These are phyloP conservation scores for Vaccinium vitisidaea DNA, from an alignment of 148 eudicot species.

Conservation along the genomic window DNA sequence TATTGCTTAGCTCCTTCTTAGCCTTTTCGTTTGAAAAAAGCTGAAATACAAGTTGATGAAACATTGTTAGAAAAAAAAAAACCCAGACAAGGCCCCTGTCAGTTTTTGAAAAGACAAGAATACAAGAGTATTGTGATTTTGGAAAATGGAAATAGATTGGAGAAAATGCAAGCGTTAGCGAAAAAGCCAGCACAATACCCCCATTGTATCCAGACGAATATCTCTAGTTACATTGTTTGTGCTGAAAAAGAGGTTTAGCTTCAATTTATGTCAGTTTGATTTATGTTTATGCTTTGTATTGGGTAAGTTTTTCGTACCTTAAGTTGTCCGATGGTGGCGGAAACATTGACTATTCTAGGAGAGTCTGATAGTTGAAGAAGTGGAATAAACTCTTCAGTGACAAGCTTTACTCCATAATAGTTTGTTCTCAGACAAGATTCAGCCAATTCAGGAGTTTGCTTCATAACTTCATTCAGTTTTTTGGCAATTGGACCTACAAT, in stretches of 20 bases:
- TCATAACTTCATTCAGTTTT: neutral
- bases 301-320: constrained; percentile 6
- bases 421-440: constrained; percentile 44
- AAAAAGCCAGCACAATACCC: neutral
- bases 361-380: constrained; percentile 45
- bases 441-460: constrained; percentile 24
- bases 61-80: neutral
- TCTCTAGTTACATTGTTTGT: no score
- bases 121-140: neutral
- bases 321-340: constrained; percentile 29
- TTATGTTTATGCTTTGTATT: neutral
- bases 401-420: constrained; percentile 38
- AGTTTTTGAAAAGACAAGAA: no score
- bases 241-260: no score
- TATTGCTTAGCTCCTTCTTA: constrained; percentile 21
- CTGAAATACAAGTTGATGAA: neutral
- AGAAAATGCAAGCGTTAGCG: no score
- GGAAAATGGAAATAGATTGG: neutral
- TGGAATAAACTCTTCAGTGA: constrained; percentile 33
- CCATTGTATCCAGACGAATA: no score
- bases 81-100: neutral
- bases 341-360: constrained; percentile 39
- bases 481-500: neutral
- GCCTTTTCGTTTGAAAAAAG: constrained; percentile 14
- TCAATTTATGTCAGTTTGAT: neutral